A percentile compares a stretch with the other conserved stretches of the same genome.
Conservation (phyloP, 371 early-diverging fungal species). For the Mucor saturninus region DNA sequence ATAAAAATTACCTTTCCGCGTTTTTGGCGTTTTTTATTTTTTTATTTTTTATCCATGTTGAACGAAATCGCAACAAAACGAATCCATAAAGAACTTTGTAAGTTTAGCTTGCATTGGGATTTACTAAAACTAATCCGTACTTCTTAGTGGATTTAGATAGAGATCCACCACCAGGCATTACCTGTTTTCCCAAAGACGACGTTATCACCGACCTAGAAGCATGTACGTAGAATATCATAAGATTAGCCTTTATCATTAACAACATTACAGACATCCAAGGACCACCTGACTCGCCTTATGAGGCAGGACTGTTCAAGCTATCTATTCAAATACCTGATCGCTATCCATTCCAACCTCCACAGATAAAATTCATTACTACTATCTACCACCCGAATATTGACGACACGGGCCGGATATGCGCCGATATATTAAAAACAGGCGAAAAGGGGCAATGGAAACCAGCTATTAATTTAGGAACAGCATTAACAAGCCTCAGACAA, state of each 20-base stretch:
- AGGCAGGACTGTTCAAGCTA: constrained; percentile 52
- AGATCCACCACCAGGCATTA: constrained; percentile 57
- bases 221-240: constrained; percentile 27
- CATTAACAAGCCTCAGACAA: constrained; percentile 43
- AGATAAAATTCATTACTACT: constrained; percentile 53
- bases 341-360: constrained; percentile 60
- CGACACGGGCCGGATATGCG: constrained; percentile 58
- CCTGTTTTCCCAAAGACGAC: constrained; percentile 53
- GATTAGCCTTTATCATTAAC: background rate
- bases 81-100: constrained; percentile 1
- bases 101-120: background rate
- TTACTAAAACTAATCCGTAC: background rate
- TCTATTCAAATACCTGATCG: constrained; percentile 46
- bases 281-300: constrained; percentile 60
- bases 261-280: constrained; percentile 47
- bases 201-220: constrained; percentile 47
- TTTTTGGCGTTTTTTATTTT: background rate
- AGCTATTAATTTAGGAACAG: constrained; percentile 47
- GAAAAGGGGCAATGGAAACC: constrained; percentile 59
- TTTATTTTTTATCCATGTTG: background rate
- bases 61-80: constrained; percentile 1
- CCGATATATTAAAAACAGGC: constrained; percentile 58
- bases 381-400: constrained; percentile 65
- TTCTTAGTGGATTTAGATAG: constrained; percentile 40
- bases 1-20: background rate